Conservation (phyloP, 1,284 basidiomycete species). For the Leccinum subrobustum region DNA sequence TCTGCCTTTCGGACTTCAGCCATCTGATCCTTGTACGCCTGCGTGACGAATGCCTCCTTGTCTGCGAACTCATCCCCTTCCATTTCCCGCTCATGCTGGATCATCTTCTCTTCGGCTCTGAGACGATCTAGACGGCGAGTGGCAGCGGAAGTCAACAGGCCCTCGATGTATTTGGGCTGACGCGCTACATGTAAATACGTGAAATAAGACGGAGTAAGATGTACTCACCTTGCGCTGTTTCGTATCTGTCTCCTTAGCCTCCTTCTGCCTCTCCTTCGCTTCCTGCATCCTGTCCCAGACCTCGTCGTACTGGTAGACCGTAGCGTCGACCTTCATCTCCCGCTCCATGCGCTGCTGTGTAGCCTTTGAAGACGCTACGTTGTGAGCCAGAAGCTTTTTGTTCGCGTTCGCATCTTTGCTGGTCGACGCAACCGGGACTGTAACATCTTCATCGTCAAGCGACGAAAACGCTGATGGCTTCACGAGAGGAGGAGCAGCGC, state of each 20-base stretch:
- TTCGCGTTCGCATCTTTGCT: constrained; percentile 43
- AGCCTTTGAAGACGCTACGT: constrained; percentile 56
- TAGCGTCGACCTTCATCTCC: constrained; percentile 78
- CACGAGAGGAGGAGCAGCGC: constrained; percentile 54
- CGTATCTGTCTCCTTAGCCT: constrained; percentile 68
- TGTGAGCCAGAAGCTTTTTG: constrained; percentile 56
- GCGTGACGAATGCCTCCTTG: constrained; percentile 96
- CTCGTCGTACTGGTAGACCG: constrained; percentile 94
- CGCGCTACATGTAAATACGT: constrained; percentile 12
- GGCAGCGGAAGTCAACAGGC: constrained; percentile 80
- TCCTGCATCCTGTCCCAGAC: constrained; percentile 96
- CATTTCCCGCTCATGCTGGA: constrained; percentile 87
- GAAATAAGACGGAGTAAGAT: constrained; percentile 1
- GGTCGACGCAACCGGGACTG: constrained; percentile 42
- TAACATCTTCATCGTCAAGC: constrained; percentile 60
- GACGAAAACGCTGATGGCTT: constrained; percentile 60
- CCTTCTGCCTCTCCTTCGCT: constrained; percentile 73
- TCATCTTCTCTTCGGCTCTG: constrained; percentile 98
- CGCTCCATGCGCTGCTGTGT: constrained; percentile 67
- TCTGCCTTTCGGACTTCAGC: constrained; percentile 88
- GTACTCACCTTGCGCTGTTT: constrained; percentile 70
- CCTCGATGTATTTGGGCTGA: constrained; percentile 92
- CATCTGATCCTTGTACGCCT: constrained; percentile 97
- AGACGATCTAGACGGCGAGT: constrained; percentile 87
- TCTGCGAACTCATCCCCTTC: constrained; percentile 95